These are phyloP conservation scores for Cavenderia fasciculata DNA, from an alignment of 78 protist species.

Conservation along the genomic window DNA sequence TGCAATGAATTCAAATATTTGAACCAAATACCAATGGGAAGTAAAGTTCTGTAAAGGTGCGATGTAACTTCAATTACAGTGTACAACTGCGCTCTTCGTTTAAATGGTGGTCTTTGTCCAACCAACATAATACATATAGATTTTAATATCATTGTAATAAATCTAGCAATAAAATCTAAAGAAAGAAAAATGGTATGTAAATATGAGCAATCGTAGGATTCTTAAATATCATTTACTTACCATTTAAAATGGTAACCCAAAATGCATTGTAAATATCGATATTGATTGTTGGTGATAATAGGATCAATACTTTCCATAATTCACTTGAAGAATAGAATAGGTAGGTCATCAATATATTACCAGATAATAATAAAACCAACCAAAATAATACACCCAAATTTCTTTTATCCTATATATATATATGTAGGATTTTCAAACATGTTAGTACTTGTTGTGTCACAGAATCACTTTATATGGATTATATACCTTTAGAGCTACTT, in stretches of 20 bases:
- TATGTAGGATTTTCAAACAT: no score
- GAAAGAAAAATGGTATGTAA: not conserved
- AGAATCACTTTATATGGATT: not conserved
- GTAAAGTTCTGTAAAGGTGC: slow-evolving; percentile 33
- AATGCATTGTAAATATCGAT: slow-evolving; percentile 36
- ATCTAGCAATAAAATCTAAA: slow-evolving; percentile 40
- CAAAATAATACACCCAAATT: not conserved
- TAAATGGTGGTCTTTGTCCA: slow-evolving; percentile 28
- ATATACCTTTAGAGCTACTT: slow-evolving; percentile 31
- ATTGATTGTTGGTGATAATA: slow-evolving; percentile 5
- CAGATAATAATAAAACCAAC: slow-evolving; percentile 7
- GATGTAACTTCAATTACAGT: slow-evolving; percentile 25
- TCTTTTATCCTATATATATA: slow-evolving; percentile 17
- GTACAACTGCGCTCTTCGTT: slow-evolving; percentile 59
- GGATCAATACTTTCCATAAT: slow-evolving; percentile 33
- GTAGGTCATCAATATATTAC: slow-evolving; percentile 28
- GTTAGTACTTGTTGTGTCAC: not conserved
- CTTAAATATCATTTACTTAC: not conserved
- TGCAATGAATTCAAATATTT: slow-evolving; percentile 20
- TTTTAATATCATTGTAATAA: slow-evolving; percentile 46
- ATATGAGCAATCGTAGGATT: not conserved
- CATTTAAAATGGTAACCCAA: slow-evolving; percentile 47
- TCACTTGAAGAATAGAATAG: slow-evolving; percentile 12
- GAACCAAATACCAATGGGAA: slow-evolving; percentile 78
- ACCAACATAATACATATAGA: slow-evolving; percentile 3